Evolutionary conservation across 345 rosid genomes (phyloP).

Genomic region (Kernera saxatilis): DNA sequence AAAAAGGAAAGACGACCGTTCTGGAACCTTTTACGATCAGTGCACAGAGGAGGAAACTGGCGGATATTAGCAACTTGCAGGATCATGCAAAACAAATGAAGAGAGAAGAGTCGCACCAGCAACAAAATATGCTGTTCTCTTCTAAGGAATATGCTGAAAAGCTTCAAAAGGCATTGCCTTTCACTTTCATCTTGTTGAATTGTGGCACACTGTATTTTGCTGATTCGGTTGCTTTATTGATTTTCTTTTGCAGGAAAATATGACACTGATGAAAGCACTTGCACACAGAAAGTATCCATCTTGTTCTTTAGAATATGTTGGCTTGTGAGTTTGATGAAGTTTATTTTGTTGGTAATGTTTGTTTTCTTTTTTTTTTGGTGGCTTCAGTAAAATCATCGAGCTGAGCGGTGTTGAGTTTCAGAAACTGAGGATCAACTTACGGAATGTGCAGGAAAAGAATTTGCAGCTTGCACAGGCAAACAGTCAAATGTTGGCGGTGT

Average conservation of each 20-base stretch:
- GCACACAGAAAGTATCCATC: constrained; percentile 51
- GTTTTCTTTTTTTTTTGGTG: neutral
- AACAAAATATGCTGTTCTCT: constrained; percentile 15
- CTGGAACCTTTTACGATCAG: neutral
- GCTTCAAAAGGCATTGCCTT: constrained; percentile 45
- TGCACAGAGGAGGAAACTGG: neutral
- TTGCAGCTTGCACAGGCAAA: constrained; percentile 58
- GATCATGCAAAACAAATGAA: constrained; percentile 19
- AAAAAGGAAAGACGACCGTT: neutral
- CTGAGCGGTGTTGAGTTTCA: constrained; percentile 50
- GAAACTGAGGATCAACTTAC: constrained; percentile 49
- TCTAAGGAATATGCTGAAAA: constrained; percentile 39
- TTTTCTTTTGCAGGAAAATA: constrained; percentile 45
- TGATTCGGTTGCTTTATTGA: constrained; percentile 8
- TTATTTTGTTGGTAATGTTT: neutral
- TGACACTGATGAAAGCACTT: constrained; percentile 44
- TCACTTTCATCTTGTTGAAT: neutral
- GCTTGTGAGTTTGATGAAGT: neutral
- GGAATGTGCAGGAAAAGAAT: constrained; percentile 63
- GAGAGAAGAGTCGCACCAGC: constrained; percentile 29
- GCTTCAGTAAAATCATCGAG: constrained; percentile 53
- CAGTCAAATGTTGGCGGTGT: constrained; percentile 59
- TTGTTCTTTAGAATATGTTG: neutral
- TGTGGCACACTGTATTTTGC: neutral
- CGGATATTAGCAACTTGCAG: constrained; percentile 39